A percentile compares a stretch with the other conserved stretches of the same genome.
These are phyloP conservation scores for Ogataea hybrid DNA, from an alignment of 1,139 yeast genomes.

Conservation along the genomic window DNA sequence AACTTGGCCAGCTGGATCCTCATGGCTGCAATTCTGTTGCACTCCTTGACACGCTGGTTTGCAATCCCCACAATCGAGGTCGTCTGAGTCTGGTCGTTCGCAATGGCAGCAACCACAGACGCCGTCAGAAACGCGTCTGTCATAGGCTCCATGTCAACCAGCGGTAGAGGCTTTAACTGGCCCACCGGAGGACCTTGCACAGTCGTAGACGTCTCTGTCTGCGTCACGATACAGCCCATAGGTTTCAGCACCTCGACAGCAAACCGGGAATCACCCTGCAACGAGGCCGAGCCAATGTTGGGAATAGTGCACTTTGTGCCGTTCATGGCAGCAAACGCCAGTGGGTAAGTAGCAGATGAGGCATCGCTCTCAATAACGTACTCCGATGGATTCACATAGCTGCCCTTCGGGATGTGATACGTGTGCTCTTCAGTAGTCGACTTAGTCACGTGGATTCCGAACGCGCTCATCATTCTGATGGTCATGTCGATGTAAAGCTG, in stretches of 20 bases:
- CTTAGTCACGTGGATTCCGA: constrained; percentile 77
- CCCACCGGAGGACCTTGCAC: constrained; percentile 87
- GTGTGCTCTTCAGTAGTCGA: constrained; percentile 75
- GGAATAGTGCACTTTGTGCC: constrained; percentile 93
- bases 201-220: constrained; percentile 81
- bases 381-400: constrained; percentile 74
- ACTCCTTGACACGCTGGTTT: constrained; percentile 95
- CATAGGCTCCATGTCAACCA: constrained; percentile 98
- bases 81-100: constrained; percentile 49
- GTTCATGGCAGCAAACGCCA: constrained; percentile 97
- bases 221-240: constrained; percentile 91
- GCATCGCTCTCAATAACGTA: constrained; percentile 96
- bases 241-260: constrained; percentile 91
- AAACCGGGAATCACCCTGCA: constrained; percentile 97
- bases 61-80: constrained; percentile 95
- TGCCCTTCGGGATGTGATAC: constrained; percentile 85
- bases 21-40: constrained; percentile 97
- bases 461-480: constrained; percentile 87
- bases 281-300: constrained; percentile 85
- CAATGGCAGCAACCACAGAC: constrained; percentile 88
- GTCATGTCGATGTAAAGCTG: constrained; percentile 98
- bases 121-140: constrained; percentile 98
- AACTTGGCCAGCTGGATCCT: constrained; percentile 81
- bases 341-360: constrained; percentile 97
- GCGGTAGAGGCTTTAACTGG: constrained; percentile 61